phyloP scores from a whole-genome alignment of 2,329 filamentous ascomycete species.

The Rutstroemia sp. region DNA sequence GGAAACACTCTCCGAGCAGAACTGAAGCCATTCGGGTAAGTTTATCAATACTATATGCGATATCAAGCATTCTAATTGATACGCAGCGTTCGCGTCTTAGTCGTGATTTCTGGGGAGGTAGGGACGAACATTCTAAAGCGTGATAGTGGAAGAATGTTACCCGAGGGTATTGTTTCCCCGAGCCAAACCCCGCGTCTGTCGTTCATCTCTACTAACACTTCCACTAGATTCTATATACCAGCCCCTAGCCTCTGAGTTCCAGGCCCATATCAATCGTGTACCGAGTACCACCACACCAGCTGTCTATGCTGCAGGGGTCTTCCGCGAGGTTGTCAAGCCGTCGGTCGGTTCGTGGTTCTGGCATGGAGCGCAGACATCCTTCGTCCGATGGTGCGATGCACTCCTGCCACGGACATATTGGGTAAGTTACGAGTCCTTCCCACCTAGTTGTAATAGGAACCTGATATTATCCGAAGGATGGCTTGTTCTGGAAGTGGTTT shows the following conservation, averaged over 20 bases:
- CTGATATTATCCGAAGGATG: neutral
- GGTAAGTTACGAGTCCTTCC: constrained; percentile 5
- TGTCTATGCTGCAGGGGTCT: constrained; percentile 14
- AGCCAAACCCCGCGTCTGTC: neutral
- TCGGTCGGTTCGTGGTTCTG: constrained; percentile 23
- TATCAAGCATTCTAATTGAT: too few relatives aligned
- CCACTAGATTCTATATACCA: constrained; percentile 20
- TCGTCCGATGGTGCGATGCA: constrained; percentile 15
- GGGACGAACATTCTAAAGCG: constrained; percentile 25
- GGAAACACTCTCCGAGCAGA: constrained; percentile 15
- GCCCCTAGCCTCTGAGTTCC: constrained; percentile 17
- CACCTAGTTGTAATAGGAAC: neutral
- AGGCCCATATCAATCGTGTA: constrained; percentile 17
- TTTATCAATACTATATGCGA: neutral
- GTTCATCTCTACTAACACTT: neutral
- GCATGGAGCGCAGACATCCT: constrained; percentile 13
- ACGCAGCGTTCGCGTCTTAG: too few relatives aligned
- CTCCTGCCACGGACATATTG: constrained; percentile 19
- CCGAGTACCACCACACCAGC: constrained; percentile 14
- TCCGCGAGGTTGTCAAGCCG: constrained; percentile 12
- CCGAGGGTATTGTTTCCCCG: constrained; percentile 12
- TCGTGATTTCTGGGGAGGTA: constrained; percentile 24
- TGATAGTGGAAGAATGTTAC: constrained; percentile 17
- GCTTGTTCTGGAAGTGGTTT: neutral
- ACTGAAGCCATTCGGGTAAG: constrained; percentile 17